Evolutionary conservation across 768 basidiomycete genomes (phyloP), one percentile per base, ranked within the genome.

Genomic region (Stropharia rugosoannulata): DNA sequence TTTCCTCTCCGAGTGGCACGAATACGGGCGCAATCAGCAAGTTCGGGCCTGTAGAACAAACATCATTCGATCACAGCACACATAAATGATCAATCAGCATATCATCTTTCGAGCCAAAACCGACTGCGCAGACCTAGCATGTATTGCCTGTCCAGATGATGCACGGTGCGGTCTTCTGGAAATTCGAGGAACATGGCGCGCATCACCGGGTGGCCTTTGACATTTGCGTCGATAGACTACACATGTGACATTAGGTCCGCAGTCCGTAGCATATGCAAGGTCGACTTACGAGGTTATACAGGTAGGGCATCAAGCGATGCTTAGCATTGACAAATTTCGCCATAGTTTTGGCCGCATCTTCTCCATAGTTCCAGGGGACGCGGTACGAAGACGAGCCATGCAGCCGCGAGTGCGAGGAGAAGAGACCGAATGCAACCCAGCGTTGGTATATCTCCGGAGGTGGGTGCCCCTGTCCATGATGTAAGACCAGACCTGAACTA

Each of bases 281-380:
- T 35, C 5, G 35, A 66, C 77, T 55, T 59, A 84, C 83, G 55
- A 83, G 69, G 45, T 77, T 68, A 57, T 85, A 85, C 12, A 91
- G 67, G 66, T 90, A 89, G 0, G 88, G 89, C 87, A 89, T 89
- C 49, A 91, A 71, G 37, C 86, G 71, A 69, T 89, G 80, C 65
- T 88, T 90, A 9, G 78, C 75, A 52, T 84, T 78, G 43, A 89
- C 70, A 66, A 86, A 78, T 59, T 73, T 79, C 11, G 83, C 75
- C 84, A 86, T 84, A 63, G 76, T 80, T 57, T 77, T 76, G 5
- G 84, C 84, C 5, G 87, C 81, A n/a, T 81, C 84, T 67, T 85
- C 85, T 11, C 87, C 87, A 60, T 86, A 88, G 54, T 84, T 76
- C 88, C 87, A 91, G 1, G 88, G 89, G 2, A 91, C 87, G 9